Base-by-base conservation (phyloP, 164 flowering plant genomes). In the Chimonanthus praecox region DNA sequence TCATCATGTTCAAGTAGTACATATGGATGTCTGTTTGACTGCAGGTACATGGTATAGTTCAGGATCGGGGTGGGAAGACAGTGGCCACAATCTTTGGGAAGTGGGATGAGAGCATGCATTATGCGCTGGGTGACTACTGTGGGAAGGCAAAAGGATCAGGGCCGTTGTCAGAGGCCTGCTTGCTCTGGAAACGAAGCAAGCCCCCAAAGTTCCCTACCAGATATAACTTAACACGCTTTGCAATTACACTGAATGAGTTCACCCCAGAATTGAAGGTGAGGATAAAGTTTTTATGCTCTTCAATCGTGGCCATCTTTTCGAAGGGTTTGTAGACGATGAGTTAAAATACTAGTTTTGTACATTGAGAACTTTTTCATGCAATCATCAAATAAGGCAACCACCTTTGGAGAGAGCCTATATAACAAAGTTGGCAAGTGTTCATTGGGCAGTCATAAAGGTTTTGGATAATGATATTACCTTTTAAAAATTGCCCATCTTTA, bases 101-200 rank as follows among this genome's bases (percentile, higher is more conserved):
- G 84, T 95, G 99, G 99, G 94, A 93, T 75, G 97, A 92, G 75
- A 92, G 94, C 82, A 90, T 95, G 90, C 88, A 95, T 80, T 95
- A 85, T 73, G 85, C 88, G 65, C 76, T 69, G 73, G 99, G 97
- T 69, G 98, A 92, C 77, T 85, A 69, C 72, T 83, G 88, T 47
- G 87, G 87, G 48, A 93, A 88, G 77, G 91, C 82, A 50, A 88
- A 85, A 80, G 88, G 84, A 66, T 72, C 64, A 4, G 89, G 85
- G 7, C 79, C 86, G 16, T 73, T 82, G 64, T 77, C 88, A 13
- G 85, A 85, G 69, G 79, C 93, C 64, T 80, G 45, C 48, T 70
- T 85, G 68, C 89, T 90, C 51, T 90, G 96, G 96, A 89, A 89
- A 72, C 72, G 88, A 33, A 89, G 83, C 84, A 86, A 77, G 49